These are phyloP conservation scores for Gossypium trilobum DNA, from an alignment of 441 rosid genomes.

Conservation along the genomic window DNA sequence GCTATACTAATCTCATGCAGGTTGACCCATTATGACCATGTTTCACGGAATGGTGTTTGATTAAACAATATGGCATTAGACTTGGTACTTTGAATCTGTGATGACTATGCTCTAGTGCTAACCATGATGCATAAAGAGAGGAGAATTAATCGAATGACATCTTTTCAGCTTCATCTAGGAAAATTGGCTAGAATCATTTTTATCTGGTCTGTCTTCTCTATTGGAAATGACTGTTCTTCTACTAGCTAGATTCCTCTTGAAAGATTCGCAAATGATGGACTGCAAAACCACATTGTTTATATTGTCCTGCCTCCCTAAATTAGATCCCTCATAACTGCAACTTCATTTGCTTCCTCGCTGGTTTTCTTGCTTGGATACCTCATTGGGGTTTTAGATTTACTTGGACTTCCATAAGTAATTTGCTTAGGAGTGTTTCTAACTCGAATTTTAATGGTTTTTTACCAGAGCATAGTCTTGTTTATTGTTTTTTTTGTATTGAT, in stretches of 20 bases:
- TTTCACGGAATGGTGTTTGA: neutral
- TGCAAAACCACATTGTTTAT: neutral
- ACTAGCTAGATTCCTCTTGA: neutral
- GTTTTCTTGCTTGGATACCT: neutral
- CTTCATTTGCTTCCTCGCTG: neutral
- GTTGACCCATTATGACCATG: neutral
- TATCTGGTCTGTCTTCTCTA: neutral
- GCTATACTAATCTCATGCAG: neutral
- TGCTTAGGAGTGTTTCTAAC: neutral
- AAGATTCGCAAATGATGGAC: neutral
- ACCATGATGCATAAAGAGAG: conserved; percentile 1
- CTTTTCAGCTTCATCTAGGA: conserved; percentile 1
- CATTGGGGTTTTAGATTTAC: neutral
- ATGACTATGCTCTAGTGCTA: neutral
- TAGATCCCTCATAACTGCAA: neutral
- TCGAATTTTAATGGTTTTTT: neutral
- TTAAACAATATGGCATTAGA: neutral
- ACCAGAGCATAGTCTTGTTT: neutral
- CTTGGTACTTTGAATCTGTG: neutral
- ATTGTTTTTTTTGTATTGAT: neutral
- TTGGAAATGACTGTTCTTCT: neutral
- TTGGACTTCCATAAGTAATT: neutral
- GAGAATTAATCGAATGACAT: neutral
- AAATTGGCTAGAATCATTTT: neutral
- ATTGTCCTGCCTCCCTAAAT: neutral